Evolutionary conservation across 2,329 filamentous ascomycete species (phyloP), one percentile per base, ranked within the genome.

Genomic region (Paecilomyces sp.): DNA sequence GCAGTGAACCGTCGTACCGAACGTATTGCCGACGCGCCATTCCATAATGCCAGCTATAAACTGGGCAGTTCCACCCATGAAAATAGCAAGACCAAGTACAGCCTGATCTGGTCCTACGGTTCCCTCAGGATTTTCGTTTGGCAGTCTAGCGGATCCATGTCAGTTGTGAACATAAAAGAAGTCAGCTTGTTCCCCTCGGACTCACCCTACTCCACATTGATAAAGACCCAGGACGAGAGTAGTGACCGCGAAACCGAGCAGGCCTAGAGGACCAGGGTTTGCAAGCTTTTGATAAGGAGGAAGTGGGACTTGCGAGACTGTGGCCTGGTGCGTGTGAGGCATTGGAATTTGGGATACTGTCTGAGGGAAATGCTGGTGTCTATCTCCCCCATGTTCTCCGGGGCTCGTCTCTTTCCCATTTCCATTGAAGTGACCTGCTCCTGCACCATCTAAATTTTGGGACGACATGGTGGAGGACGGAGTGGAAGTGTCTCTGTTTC

Each of bases 161-260:
- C 6, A 33, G 51, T 58, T 15, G 36, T 52, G 30, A 60, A 50
- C 22, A 30, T 33, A 18, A 15, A 33, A 9, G 13, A 58, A 18
- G n/a, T 22, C 30, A n/a, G 50, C 18, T 12, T 24, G 31, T 12
- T 28, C 6, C 3, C 5, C 22, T 2, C 11, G 6, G 12, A 79
- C 79, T 64, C 77, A 85, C 84, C 76, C 76, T 61, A 73, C 77
- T 58, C 77, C 77, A 58, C 77, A 78, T 57, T 79, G 72, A 62
- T 78, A 78, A 1, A 82, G 67, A 31, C 79, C 79, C 31, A 88
- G 78, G 13, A 85, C 79, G 67, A 88, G 87, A 9, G 85, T 87
- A 9, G 86, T 87, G 63, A 86, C 69, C n/a, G 85, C 84, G 73
- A 88, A 88, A 74, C 83, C 84, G 56, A 83, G 81, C 54, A 86